Evolutionary conservation across 345 rosid genomes (phyloP).

Genomic region (Aegle marmelos): DNA sequence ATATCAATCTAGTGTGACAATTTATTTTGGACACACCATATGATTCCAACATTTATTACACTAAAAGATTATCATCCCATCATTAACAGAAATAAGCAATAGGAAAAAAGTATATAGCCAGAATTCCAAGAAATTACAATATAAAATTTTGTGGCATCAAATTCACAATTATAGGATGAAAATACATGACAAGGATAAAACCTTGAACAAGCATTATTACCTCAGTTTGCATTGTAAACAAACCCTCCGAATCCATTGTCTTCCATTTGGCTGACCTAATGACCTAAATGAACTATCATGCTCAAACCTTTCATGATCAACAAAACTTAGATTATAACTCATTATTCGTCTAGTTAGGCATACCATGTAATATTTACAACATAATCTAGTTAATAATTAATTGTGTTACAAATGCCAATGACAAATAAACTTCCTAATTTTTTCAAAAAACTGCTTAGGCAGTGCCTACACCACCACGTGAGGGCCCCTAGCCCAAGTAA

Average conservation of each 20-base stretch:
- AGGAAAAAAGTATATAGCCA: not conserved
- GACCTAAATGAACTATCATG: slow-evolving; percentile 86
- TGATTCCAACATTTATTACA: not conserved
- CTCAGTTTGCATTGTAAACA: slow-evolving; percentile 83
- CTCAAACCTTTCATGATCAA: slow-evolving; percentile 76
- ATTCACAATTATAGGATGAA: not conserved
- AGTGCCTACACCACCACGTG: no score
- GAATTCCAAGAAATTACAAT: not conserved
- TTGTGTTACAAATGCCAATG: no score
- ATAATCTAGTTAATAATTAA: no score
- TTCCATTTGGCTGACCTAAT: slow-evolving; percentile 65
- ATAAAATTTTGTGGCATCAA: not conserved
- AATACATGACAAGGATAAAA: slow-evolving; percentile 2
- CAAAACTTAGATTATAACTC: slow-evolving; percentile 41
- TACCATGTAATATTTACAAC: no score
- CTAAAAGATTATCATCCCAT: not conserved
- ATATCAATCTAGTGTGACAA: not conserved
- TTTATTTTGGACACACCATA: not conserved
- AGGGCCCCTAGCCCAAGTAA: no score
- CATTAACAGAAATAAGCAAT: not conserved
- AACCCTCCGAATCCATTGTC: slow-evolving; percentile 70
- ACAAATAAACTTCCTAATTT: no score
- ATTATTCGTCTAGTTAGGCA: slow-evolving; percentile 64
- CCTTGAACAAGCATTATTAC: slow-evolving; percentile 34
- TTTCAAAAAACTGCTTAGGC: no score